Conservation (phyloP, 352 stramenopile genomes). For the Globisporangium heterothallicum region DNA sequence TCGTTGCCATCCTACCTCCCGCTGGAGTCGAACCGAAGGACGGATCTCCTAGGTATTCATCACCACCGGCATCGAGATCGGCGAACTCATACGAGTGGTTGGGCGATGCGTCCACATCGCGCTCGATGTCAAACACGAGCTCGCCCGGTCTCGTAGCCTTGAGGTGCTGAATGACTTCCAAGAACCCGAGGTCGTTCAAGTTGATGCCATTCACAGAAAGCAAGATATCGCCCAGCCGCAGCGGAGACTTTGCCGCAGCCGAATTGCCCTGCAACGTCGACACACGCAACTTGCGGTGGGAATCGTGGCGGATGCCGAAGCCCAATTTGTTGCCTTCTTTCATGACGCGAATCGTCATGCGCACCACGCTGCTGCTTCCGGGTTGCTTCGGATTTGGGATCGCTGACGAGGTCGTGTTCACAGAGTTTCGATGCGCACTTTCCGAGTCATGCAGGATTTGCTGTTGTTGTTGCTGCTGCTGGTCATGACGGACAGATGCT, state of each 20-base stretch:
- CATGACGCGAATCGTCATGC: constrained; percentile 35
- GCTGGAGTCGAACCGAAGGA: not conserved
- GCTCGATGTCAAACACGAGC: constrained; percentile 57
- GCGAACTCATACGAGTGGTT: constrained; percentile 9
- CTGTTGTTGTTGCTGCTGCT: not conserved
- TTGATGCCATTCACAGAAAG: constrained; percentile 59
- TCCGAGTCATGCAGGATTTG: not conserved
- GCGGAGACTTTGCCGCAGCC: constrained; percentile 25
- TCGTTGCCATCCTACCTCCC: not conserved
- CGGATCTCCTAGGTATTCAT: constrained; percentile 9
- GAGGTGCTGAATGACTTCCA: constrained; percentile 49
- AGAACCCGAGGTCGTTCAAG: constrained; percentile 43
- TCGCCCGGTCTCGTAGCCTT: constrained; percentile 44
- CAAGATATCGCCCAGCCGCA: constrained; percentile 60
- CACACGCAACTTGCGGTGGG: constrained; percentile 43
- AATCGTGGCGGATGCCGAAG: constrained; percentile 67
- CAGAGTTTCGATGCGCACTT: not conserved
- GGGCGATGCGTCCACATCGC: constrained; percentile 8
- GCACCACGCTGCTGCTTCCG: constrained; percentile 6
- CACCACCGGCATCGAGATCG: constrained; percentile 4
- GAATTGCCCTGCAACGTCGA: constrained; percentile 49
- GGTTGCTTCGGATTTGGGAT: not conserved
- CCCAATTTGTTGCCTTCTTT: constrained; percentile 56
- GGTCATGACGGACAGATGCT: not conserved
- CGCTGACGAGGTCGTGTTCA: not conserved